Base-by-base conservation (phyloP, 345 rosid species). In the Noccaea caerulescens region DNA sequence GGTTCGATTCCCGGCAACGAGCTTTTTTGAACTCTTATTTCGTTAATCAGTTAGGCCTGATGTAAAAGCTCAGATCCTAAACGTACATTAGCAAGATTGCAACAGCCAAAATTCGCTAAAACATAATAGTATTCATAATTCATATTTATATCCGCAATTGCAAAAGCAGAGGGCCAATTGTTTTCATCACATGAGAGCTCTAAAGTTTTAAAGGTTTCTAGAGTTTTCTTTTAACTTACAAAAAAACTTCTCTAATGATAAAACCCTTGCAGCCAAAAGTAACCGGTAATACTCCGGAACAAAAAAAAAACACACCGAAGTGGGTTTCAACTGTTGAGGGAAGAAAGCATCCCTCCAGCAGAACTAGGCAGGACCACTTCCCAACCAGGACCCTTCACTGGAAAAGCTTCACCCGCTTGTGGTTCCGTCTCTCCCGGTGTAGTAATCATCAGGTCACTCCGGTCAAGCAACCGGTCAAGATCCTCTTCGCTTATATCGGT, bases 1-100 rank as follows among this genome's bases (percentile, higher is more conserved):
- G 93, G 97, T 86, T 92, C 93, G 86, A 88, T 92, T 84, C 88
- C 96, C 90, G 98, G 91, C 93, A 89, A 68, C 81, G 89, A 92
- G 88, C 23, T 39, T 69, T 63, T 46, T 32, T 3, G 6, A 10
- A 6, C 10, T 37, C 3, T 27, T 27, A 27, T 27, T 47, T 47
- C 1, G 6, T 10, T 6, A 32, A 18, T 46, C 47, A 8, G 18
- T 6, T 30, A 11, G 37, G 13, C 14, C 9, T n/a, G 0, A 34
- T 27, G 2, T 3, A 30, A 16, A 9, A 39, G 1, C 63, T 5
- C 33, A 18, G 33, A 43, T 11, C 44, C 13, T 12, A 11, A 11
- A 56, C 6, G 44, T 9, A 55, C 2, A 11, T 18, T 1, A 18
- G 46, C n/a, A 58, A 23, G 13, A 11, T 41, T 41, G 10, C 34